Base-by-base conservation (phyloP, 2,329 filamentous ascomycete genomes). In the Cryphonectria japonica region DNA sequence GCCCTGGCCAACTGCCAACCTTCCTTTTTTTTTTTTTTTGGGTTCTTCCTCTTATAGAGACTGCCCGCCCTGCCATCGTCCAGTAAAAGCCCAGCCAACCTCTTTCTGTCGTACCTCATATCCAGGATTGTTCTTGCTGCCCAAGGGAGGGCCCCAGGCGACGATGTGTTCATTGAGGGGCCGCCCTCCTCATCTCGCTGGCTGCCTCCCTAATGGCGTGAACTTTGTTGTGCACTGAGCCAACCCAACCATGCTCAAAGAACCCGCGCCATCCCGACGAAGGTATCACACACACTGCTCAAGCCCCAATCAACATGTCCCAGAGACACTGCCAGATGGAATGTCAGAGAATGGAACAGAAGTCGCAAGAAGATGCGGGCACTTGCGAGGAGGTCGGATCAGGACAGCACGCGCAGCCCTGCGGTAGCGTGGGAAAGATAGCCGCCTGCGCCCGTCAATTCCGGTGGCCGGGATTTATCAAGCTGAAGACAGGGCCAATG, bases 81-180 rank as follows among this genome's bases (percentile, higher is more conserved):
- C 65, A 59, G 65, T 41, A 57, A 60, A 63, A 63, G 65, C 71
- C 71, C 71, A 72, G 71, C 71, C 71, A 72, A 65, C 71, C 68
- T 68, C 65, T 37, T 41, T 52, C n/a, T 39, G 43, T 32, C 39
- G 52, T 13, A 37, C 41, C 50, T 29, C 50, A 11, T 43, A 39
- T 32, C 59, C 59, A 29, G 50, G 50, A 22, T 52, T 11, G 32
- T 37, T 19, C 22, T 63, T 64, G 68, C 66, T 61, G 68, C 70
- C 64, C 61, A 34, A 70, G 19, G 19, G n/a, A 61, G 62, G 19
- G 34, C 68, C 62, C 43, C 50, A 39, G 1, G 11, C 22, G 60
- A 68, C 68, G 14, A 66, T 34, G 61, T 57, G 26, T 62, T 32
- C 50, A 61, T 63, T 39, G 52, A 67, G 14, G 34, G 41, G 50